Conservation (phyloP, 768 basidiomycete genomes). For the Mycena vulgaris region DNA sequence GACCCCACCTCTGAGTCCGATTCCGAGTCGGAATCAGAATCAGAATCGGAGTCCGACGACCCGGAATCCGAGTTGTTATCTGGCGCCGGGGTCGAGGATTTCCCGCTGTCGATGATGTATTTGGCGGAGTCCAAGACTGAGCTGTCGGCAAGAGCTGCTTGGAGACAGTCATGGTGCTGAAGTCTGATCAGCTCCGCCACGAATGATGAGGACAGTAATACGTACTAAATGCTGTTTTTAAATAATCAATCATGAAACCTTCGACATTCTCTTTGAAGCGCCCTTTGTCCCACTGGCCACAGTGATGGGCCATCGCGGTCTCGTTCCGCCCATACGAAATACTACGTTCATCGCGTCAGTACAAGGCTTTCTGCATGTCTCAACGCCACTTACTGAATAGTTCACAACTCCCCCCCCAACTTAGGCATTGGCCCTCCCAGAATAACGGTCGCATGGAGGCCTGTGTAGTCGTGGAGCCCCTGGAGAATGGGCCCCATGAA, state of each 20-base stretch:
- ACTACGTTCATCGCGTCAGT: neutral
- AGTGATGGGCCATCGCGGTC: neutral
- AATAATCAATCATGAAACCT: conserved; percentile 17
- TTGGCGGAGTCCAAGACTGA: neutral
- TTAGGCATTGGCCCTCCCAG: neutral
- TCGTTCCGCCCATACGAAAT: conserved; percentile 7
- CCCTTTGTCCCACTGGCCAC: conserved; percentile 11
- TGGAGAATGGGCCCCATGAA: neutral
- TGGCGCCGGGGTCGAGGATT: neutral
- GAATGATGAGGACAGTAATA: neutral
- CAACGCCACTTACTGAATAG: neutral
- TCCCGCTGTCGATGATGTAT: neutral
- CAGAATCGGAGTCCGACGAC: neutral
- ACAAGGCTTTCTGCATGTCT: neutral
- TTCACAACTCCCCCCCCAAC: neutral
- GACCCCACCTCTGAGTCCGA: neutral
- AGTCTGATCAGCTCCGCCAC: neutral
- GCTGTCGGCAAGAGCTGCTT: neutral
- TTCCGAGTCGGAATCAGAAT: neutral
- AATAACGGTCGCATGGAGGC: neutral
- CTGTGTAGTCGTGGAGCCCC: neutral
- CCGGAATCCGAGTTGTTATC: too few species aligned
- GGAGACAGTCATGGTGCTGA: neutral
- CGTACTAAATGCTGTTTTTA: conserved; percentile 22
- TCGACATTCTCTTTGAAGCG: conserved; percentile 9